Base-by-base conservation (phyloP, 2,329 filamentous ascomycete genomes). In the Aspergillus alliaceus region DNA sequence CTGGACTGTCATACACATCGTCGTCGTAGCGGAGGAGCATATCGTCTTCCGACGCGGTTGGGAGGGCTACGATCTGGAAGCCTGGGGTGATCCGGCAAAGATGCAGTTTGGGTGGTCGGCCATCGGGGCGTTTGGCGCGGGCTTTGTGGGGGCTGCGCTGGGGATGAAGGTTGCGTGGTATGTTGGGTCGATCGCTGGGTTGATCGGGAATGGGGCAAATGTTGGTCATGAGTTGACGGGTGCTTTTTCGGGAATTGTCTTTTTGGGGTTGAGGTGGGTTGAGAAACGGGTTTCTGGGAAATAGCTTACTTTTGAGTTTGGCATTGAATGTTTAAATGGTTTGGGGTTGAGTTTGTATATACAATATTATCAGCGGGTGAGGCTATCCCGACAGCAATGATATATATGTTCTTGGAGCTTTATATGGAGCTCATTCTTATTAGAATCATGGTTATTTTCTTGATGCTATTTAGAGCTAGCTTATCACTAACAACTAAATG, bases 1-100 rank as follows among this genome's bases (percentile, higher is more conserved):
- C 65, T 82, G 78, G 77, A 78, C 76, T 53, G 79, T 79, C 0
- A 73, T 73, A 12, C 72, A 72, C 31, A 64, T 74, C 48, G 67
- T 70, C 2, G 56, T 75, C 6, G 68, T 75, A 7, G 61, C 67
- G 14, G 67, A 71, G 39, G 73, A 75, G 51, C 71, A 74, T 60
- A 49, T 74, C 31, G 58, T 72, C 18, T 75, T 75, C 59, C 68
- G 73, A 0, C 62, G 59, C 22, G 60, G 68, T 7, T 74, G 70
- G 68, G 64, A 60, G 9, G 62, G 65, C 24, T 76, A 75, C 51
- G 66, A 75, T 46, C 68, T 68, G 22, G 66, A 70, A 50, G 67
- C 65, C 12, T 76, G 73, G 73, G 64, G 69, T 20, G 65, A 66
- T 35, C 62, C 62, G 4, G 56, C 56, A 2, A 44, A 62, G n/a